Evolutionary conservation across 306 rosid genomes (phyloP).

Genomic region (Alnus glutinosa): DNA sequence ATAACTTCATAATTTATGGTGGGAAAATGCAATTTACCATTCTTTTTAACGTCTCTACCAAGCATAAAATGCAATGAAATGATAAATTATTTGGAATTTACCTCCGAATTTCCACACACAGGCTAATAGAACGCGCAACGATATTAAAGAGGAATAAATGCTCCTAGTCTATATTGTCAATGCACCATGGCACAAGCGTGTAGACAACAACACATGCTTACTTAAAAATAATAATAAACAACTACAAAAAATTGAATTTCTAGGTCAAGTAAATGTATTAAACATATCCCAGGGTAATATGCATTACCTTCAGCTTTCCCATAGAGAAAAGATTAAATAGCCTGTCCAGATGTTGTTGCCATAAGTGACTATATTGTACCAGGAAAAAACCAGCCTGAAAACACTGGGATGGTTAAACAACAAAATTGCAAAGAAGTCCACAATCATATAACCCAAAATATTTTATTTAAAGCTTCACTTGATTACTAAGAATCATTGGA

Average conservation of each 20-base stretch:
- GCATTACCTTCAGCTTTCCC: constrained; percentile 80
- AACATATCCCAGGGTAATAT: background rate
- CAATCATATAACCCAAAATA: background rate
- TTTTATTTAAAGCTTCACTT: background rate
- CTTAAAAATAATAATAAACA: background rate
- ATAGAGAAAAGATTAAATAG: constrained; percentile 58
- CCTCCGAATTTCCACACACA: background rate
- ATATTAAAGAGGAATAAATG: background rate
- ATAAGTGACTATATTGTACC: constrained; percentile 72
- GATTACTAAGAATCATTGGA: background rate
- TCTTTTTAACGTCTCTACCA: background rate
- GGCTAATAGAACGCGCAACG: background rate
- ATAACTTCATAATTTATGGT: background rate
- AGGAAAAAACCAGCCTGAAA: constrained; percentile 93
- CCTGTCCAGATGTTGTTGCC: constrained; percentile 86
- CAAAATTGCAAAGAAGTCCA: constrained; percentile 2
- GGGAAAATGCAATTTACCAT: background rate
- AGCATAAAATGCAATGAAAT: background rate
- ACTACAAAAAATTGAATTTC: background rate
- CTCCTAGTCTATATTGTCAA: background rate
- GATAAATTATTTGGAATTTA: background rate
- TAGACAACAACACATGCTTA: background rate
- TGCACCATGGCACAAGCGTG: background rate
- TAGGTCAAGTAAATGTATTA: background rate
- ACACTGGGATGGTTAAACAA: constrained; percentile 20